Evolutionary conservation across 2,329 filamentous ascomycete genomes (phyloP).

Genomic region (Pseudodiploospora longispora): DNA sequence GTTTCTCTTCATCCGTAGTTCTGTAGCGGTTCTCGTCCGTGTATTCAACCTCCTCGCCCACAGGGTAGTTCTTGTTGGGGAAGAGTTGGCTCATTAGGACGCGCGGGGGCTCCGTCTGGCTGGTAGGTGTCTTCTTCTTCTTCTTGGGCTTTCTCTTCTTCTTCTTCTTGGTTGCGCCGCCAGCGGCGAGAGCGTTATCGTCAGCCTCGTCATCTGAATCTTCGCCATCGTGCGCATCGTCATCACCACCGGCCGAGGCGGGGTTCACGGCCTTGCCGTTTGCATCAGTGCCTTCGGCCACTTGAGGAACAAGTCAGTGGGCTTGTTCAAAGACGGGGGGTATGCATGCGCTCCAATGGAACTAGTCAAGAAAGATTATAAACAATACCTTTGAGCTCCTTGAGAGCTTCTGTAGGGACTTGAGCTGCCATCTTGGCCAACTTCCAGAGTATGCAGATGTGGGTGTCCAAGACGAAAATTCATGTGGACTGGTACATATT

Average conservation of each 20-base stretch:
- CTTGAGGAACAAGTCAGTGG: conserved; percentile 15
- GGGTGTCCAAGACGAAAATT: conserved; percentile 4
- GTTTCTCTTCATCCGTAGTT: conserved; percentile 76
- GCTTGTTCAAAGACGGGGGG: not conserved
- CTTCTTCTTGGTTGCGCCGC: conserved; percentile 39
- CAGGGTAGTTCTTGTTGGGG: conserved; percentile 62
- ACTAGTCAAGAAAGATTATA: not conserved
- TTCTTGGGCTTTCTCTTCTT: conserved; percentile 83
- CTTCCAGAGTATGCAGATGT: not conserved
- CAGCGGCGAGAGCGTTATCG: conserved; percentile 29
- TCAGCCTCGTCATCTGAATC: conserved; percentile 48
- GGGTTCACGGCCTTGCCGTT: conserved; percentile 33
- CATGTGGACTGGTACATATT: too few species aligned
- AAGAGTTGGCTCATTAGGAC: conserved; percentile 66
- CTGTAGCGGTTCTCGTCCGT: conserved; percentile 66
- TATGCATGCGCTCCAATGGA: not conserved
- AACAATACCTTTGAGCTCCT: conserved; percentile 32
- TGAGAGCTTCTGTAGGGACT: conserved; percentile 34
- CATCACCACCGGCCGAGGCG: conserved; percentile 29
- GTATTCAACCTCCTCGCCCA: conserved; percentile 73
- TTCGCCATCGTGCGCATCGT: conserved; percentile 31
- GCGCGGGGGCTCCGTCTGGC: conserved; percentile 66
- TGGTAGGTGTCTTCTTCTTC: conserved; percentile 68
- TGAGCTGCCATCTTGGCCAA: conserved; percentile 34
- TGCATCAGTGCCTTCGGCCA: conserved; percentile 31